phyloP scores from a whole-genome alignment of 208 protist species.

The Leishmania lainsoni region DNA sequence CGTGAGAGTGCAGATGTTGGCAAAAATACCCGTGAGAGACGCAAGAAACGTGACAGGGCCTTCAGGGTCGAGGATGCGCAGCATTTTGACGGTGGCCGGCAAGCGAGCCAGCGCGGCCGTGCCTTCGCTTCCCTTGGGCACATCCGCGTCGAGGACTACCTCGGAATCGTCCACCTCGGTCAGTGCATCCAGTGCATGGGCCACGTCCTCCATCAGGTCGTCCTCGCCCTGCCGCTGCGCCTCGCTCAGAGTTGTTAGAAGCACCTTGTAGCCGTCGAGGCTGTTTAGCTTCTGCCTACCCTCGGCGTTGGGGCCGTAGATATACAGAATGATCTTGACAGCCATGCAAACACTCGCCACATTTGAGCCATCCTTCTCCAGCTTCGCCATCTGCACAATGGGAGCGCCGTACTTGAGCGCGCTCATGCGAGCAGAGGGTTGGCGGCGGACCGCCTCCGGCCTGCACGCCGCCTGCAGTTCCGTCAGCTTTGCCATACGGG shows the following conservation, averaged over 20 bases:
- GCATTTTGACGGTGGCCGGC: conserved; percentile 85
- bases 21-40: conserved; percentile 80
- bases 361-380: conserved; percentile 77
- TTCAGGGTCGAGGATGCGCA: conserved; percentile 83
- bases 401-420: conserved; percentile 43
- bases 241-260: conserved; percentile 75
- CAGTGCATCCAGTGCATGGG: conserved; percentile 55
- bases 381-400: conserved; percentile 56
- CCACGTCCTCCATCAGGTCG: conserved; percentile 74
- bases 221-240: conserved; percentile 79
- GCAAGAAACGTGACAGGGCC: conserved; percentile 75
- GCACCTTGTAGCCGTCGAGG: conserved; percentile 57
- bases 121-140: conserved; percentile 71
- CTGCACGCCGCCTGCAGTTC: conserved; percentile 61
- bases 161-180: conserved; percentile 77
- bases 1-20: conserved; percentile 76
- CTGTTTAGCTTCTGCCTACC: conserved; percentile 49
- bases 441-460: conserved; percentile 60
- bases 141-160: conserved; percentile 71
- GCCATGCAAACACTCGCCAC: conserved; percentile 44
- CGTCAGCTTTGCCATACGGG: conserved; percentile 35
- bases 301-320: conserved; percentile 69
- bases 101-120: conserved; percentile 68
- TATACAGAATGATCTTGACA: conserved; percentile 50
- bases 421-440: conserved; percentile 54